These are phyloP conservation scores for Suhomyces guaymorum DNA, from an alignment of 1,139 yeast genomes.

Conservation along the genomic window DNA sequence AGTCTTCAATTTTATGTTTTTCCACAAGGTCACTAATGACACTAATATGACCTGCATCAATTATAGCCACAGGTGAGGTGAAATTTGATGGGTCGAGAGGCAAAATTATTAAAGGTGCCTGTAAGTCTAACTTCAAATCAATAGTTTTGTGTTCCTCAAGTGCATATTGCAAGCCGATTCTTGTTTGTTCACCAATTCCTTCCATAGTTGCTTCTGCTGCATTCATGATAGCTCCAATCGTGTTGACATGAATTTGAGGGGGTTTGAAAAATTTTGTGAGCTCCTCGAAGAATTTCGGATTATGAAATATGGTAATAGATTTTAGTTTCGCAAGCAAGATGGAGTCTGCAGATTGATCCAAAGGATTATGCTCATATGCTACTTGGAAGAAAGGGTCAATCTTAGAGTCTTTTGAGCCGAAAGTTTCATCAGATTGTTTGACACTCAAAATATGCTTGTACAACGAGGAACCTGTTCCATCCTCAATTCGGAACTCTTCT, in stretches of 20 bases:
- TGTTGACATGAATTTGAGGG: conserved; percentile 81
- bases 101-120: conserved; percentile 88
- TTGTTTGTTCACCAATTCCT: conserved; percentile 83
- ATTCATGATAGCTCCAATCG: conserved; percentile 86
- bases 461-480: conserved; percentile 72
- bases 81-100: conserved; percentile 81
- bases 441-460: conserved; percentile 90
- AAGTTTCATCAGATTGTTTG: conserved; percentile 50
- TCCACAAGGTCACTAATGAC: conserved; percentile 81
- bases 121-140: conserved; percentile 80
- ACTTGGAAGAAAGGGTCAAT: conserved; percentile 75
- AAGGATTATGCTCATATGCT: conserved; percentile 81
- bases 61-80: conserved; percentile 84
- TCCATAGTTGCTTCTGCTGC: conserved; percentile 97
- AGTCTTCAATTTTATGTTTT: conserved; percentile 64
- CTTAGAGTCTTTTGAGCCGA: conserved; percentile 2
- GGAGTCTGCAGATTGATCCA: conserved; percentile 82
- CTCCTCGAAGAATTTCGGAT: conserved; percentile 76
- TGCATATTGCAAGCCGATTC: conserved; percentile 91
- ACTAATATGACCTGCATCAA: conserved; percentile 96
- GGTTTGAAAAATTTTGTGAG: conserved; percentile 78
- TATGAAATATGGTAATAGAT: conserved; percentile 88
- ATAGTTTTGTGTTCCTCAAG: conserved; percentile 92
- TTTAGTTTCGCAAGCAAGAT: conserved; percentile 69
- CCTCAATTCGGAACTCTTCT: conserved; percentile 82